Base-by-base conservation (phyloP, 768 basidiomycete species). In the Leccinum ochraceum region DNA sequence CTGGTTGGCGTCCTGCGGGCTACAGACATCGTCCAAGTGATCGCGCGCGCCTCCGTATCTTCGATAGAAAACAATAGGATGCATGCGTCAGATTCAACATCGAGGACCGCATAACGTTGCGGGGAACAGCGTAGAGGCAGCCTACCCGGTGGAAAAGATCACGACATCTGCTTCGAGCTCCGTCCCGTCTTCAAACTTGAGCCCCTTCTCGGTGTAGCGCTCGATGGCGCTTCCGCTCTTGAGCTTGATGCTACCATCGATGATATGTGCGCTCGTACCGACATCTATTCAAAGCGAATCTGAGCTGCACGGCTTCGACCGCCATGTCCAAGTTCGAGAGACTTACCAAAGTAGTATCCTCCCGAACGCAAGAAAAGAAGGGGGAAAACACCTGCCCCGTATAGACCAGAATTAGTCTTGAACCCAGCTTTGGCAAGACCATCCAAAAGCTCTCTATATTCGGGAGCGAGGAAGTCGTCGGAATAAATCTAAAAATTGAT, bases 201-300 rank as follows among this genome's bases (percentile, higher is more conserved):
- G 66, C n/a, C 75, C 68, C 13, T 67, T 64, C 55, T 69, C 57
- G 0, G 74, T 77, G 63, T 76, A 77, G 1, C 61, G 53, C 44
- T 68, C 63, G 56, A 76, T 72, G 2, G 62, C 51, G 10, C 73
- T 68, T 24, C 80, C 82, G 63, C 71, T 77, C 73, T 81, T 83
- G 69, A 85, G 63, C 63, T 81, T 81, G 73, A 85, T 83, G 49
- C 77, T 74, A 16, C 83, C 81, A 22, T 80, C 68, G 22, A 75
- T 75, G 63, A 83, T 78, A 55, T 78, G 71, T 55, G 77, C 73
- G 54, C 78, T 77, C 1, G 79, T 78, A 10, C 80, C 81, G 8
- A 66, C 64, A n/a, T 75, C 76, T 76, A 46, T 53, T 17, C 6
- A 26, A 3, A n/a, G 7, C 50, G 3, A 54, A 28, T 46, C n/a